Evolutionary conservation across 306 rosid genomes (phyloP).

Genomic region (Fragaria iinumae): DNA sequence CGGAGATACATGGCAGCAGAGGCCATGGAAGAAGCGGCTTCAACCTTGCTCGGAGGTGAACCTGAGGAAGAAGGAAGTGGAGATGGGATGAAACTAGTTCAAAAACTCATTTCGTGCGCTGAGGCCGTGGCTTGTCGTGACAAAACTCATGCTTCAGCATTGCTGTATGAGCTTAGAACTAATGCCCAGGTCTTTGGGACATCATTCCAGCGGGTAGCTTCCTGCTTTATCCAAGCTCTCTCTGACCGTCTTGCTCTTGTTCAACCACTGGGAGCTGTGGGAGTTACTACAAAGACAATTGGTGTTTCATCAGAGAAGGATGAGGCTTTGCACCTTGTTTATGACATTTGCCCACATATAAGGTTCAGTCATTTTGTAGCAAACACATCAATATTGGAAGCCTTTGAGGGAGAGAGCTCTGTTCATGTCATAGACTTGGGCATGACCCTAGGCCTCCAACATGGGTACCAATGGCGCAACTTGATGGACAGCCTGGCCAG

Average conservation of each 20-base stretch:
- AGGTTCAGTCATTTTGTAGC: slow-evolving; percentile 15
- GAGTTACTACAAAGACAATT: not conserved
- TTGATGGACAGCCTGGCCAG: slow-evolving; percentile 15
- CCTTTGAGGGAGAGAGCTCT: slow-evolving; percentile 24
- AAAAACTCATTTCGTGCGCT: slow-evolving; percentile 17
- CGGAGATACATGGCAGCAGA: slow-evolving; percentile 16
- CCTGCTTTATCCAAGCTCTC: slow-evolving; percentile 22
- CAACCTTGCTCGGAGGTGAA: not conserved
- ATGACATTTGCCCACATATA: slow-evolving; percentile 22
- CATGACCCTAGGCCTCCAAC: slow-evolving; percentile 23
- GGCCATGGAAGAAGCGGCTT: slow-evolving; percentile 16
- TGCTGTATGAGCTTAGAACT: slow-evolving; percentile 13
- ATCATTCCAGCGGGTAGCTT: slow-evolving; percentile 22
- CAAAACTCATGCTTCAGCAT: slow-evolving; percentile 12
- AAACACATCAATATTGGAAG: slow-evolving; percentile 23
- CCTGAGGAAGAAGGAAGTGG: not conserved
- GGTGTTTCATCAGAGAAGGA: slow-evolving; percentile 10
- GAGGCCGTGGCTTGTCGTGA: slow-evolving; percentile 19
- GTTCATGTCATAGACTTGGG: slow-evolving; percentile 22
- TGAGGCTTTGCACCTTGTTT: slow-evolving; percentile 21
- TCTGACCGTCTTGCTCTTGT: slow-evolving; percentile 11
- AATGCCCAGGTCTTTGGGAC: slow-evolving; percentile 18
- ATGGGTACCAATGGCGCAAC: slow-evolving; percentile 16
- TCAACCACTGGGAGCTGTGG: slow-evolving; percentile 13
- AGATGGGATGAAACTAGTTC: slow-evolving; percentile 22